Evolutionary conservation across 495 filamentous ascomycete species (phyloP).

Genomic region (Talaromyces wortmannii): DNA sequence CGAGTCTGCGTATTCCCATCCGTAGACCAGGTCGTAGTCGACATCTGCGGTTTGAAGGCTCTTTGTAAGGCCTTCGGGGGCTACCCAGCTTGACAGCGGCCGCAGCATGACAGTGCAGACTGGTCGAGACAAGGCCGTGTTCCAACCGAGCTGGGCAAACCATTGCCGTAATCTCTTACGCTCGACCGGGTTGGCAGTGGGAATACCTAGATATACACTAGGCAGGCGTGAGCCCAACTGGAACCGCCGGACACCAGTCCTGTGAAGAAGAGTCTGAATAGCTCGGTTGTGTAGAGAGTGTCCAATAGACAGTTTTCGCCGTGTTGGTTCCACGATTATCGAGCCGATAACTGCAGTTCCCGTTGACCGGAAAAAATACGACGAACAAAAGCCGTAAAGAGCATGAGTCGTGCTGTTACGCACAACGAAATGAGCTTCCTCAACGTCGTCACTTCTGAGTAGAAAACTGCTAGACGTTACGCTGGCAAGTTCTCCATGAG

Average conservation of each 20-base stretch:
- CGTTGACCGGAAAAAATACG: conserved; percentile 66
- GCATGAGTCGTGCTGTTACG: conserved; percentile 84
- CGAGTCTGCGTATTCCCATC: conserved; percentile 65
- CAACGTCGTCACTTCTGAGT: conserved; percentile 56
- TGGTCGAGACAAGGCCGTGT: conserved; percentile 52
- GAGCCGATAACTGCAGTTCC: conserved; percentile 72
- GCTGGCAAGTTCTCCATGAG: conserved; percentile 52
- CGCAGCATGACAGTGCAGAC: conserved; percentile 60
- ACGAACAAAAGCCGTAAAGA: conserved; percentile 82
- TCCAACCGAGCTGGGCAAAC: conserved; percentile 68
- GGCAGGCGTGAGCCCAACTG: conserved; percentile 76
- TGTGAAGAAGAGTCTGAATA: conserved; percentile 61
- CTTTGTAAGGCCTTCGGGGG: conserved; percentile 66
- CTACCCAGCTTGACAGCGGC: conserved; percentile 63
- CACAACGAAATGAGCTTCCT: conserved; percentile 82
- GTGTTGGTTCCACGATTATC: conserved; percentile 74
- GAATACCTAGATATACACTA: conserved; percentile 73
- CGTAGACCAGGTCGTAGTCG: conserved; percentile 66
- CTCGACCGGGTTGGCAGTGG: conserved; percentile 50
- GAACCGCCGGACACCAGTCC: conserved; percentile 62
- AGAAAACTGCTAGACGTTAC: conserved; percentile 73
- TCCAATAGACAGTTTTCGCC: conserved; percentile 80
- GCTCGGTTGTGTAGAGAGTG: conserved; percentile 78
- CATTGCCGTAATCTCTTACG: conserved; percentile 54
- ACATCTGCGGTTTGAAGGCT: conserved; percentile 60